Evolutionary conservation across 352 stramenopile genomes (phyloP), one percentile per base, ranked within the genome.

Genomic region (Saprolegnia parasitica): DNA sequence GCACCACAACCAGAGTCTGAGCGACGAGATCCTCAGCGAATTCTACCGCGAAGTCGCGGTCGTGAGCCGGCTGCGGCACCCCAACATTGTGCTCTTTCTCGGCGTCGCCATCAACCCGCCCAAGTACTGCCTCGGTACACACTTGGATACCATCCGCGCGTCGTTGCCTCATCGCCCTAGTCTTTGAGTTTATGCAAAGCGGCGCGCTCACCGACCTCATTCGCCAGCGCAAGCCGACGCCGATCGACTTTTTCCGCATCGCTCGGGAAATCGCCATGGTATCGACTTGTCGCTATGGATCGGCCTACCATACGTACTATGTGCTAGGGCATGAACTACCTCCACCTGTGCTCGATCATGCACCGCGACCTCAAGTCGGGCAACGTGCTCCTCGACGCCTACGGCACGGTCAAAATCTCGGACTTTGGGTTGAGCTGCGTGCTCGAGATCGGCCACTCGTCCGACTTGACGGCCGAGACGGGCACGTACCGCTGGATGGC

Each of bases 341-440:
- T 96, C 67, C 93, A 98, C 68, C 76, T 96, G 65, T 90, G 88
- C 70, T 97, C 91, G 18, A 93, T 98, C 52, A 90, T 98, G 77
- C 95, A 98, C 75, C 89, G 95, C 58, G 95, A 98, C 79, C 78
- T 98, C 40, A 98, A 98, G 78, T 96, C 95, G n/a, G 91, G 96
- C 24, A 98, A 98, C 76, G 83, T 98, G 40, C 74, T 96, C 18
- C 79, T 96, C 21, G 86, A 95, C 74, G 80, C 77, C 4, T 84
- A 93, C 56, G 81, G 81, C 42, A 91, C 83, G 5, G 84, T 88
- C 56, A 95, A 96, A 71, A 93, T 96, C 55, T 95, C 88, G 18
- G 88, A 96, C 68, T 96, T 96, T 76, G 86, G 87, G 1, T 72
- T 96, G 50, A 95, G 87, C 37, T 93, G 86, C 45, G 84, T 92